These are phyloP conservation scores for Echium plantagineum DNA, from an alignment of 257 asterid species.

Conservation along the genomic window DNA sequence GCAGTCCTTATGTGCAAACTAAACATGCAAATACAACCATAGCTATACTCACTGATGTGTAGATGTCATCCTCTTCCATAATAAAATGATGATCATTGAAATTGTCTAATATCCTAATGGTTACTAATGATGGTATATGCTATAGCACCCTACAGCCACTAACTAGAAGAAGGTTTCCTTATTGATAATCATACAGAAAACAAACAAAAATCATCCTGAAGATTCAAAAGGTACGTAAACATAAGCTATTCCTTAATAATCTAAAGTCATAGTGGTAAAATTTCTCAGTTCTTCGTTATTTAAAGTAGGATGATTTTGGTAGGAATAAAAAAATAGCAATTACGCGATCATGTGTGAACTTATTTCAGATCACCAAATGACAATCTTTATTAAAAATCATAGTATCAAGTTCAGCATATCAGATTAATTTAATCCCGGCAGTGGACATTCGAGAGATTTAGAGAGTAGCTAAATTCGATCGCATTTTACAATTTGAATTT, in stretches of 20 bases:
- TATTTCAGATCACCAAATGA: background rate
- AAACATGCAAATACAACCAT: too few species aligned
- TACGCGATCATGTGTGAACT: background rate
- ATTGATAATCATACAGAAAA: background rate
- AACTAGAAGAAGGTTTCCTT: background rate
- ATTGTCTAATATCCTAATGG: too few species aligned
- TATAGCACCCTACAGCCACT: background rate
- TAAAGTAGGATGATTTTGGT: background rate
- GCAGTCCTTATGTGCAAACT: too few species aligned
- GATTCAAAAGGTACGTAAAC: too few species aligned
- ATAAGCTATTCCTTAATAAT: too few species aligned
- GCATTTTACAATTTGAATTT: constrained; percentile 39
- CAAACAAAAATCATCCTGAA: background rate
- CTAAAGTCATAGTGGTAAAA: background rate
- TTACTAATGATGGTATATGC: too few species aligned
- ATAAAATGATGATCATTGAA: too few species aligned
- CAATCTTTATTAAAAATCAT: background rate
- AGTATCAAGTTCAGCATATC: background rate
- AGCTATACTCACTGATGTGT: too few species aligned
- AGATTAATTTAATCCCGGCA: background rate
- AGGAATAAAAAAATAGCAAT: background rate
- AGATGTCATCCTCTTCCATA: too few species aligned
- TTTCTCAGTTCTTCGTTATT: background rate
- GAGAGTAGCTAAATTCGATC: background rate
- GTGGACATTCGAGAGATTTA: background rate